These are phyloP conservation scores for Cerioporus squamosus DNA, from an alignment of 1,284 basidiomycete genomes.

Conservation along the genomic window DNA sequence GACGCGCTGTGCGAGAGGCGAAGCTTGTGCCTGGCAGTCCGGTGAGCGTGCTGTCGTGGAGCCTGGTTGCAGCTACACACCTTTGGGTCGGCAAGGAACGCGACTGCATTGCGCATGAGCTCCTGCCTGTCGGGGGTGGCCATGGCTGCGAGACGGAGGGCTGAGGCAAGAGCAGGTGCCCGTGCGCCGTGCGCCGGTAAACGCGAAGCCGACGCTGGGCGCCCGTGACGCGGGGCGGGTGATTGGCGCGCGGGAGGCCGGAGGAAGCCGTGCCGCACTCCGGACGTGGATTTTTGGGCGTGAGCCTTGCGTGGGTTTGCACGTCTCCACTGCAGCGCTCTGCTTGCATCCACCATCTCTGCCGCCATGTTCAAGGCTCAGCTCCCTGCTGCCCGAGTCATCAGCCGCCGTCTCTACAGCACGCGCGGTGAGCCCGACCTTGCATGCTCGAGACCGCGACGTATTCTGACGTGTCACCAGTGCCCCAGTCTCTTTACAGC, in stretches of 20 bases:
- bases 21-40: slow-evolving; percentile 63
- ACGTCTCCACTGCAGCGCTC: slow-evolving; percentile 4
- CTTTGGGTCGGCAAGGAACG: slow-evolving; percentile 80
- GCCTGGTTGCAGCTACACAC: slow-evolving; percentile 38
- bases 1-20: slow-evolving; percentile 83
- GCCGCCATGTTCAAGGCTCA: slow-evolving; percentile 44
- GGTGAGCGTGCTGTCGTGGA: neutral
- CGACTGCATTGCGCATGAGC: slow-evolving; percentile 79
- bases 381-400: slow-evolving; percentile 55
- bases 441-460: neutral
- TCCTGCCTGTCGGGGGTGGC: slow-evolving; percentile 66
- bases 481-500: slow-evolving; percentile 35
- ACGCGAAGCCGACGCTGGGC: neutral
- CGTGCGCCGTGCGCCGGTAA: slow-evolving; percentile 1
- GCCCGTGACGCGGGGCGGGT: neutral
- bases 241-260: slow-evolving; percentile 6
- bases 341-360: slow-evolving; percentile 15
- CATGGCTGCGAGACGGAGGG: slow-evolving; percentile 35
- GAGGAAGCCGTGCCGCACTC: slow-evolving; percentile 24
- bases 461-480: slow-evolving; percentile 25
- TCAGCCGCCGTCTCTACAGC: slow-evolving; percentile 52
- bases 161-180: neutral
- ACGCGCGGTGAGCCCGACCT: slow-evolving; percentile 48
- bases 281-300: slow-evolving; percentile 25
- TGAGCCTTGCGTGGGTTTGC: slow-evolving; percentile 5